Evolutionary conservation across 257 asterid species (phyloP), one percentile per base, ranked within the genome.

Genomic region (Solanum pimpinellifolium): DNA sequence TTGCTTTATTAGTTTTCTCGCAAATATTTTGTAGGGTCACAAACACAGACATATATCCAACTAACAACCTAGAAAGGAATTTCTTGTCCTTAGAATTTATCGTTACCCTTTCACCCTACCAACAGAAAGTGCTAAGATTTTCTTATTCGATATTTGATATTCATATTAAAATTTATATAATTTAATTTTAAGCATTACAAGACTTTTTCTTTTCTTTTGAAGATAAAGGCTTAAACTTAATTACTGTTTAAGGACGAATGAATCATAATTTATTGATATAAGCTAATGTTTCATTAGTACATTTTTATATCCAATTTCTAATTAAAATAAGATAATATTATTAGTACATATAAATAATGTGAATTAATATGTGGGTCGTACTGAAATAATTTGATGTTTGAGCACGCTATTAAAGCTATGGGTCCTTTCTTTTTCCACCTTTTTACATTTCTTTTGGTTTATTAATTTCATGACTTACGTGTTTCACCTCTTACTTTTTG

Each of bases 371-470:
- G 90, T 89, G 87, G 86, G 86, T 85, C 87, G 83, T 60, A 88
- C 87, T 84, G 85, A 86, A 90, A 83, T 87, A 82, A 87, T 78
- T 88, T 85, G 87, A 41, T 88, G 60, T 84, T 27, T 83, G 86
- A 84, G 87, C 92, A 92, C 91, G 94, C 92, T 89, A 74, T 83
- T 90, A 92, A 92, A 91, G 93, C 68, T 68, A 90, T 85, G 90
- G 92, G 90, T 85, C 18, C 56, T 77, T 47, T 11, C 21, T 18
- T 80, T 49, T 29, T 47, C 65, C 47, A 2, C 15, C 11, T 15
- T 46, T 16, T 78, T 27, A 47, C 20, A 29, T 29, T 80, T 47
- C 69, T 80, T 11, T 80, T 80, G 69, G 18, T 80, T 80, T 80
- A 49, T 49, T 47, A 47, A 80, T 29, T 80, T 80, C 68, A 80